Base-by-base conservation (phyloP, 2,329 filamentous ascomycete species). In the Curvularia hawaiiensis region DNA sequence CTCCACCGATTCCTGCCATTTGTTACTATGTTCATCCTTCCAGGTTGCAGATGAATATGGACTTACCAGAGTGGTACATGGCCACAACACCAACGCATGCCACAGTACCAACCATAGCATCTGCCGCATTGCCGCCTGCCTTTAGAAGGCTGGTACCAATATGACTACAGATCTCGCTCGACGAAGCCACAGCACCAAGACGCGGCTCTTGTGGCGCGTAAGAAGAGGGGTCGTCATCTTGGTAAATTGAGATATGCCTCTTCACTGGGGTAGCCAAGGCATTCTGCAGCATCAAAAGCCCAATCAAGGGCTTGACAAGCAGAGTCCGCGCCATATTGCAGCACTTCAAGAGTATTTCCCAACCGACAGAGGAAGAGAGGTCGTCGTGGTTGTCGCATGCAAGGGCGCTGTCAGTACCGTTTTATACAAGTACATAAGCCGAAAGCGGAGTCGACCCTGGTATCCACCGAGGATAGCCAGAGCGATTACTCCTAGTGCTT, bases 1-100 rank as follows among this genome's bases (percentile, higher is more conserved):
- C 94, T 7, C 94, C 94, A 20, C 91, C 93, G 58, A 97, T 89
- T 16, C 94, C 93, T 75, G 38, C 24, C 14, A n/a, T n/a, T 6
- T 52, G 24, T 68, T 30, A 65, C 50, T 26, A 45, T 24, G 22
- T 26, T 4, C 6, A 14, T 18, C 14, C 3, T 20, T 30, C 16
- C 7, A 39, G 38, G 38, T 2, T 9, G 10, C 1, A 28, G 11
- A 7, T 16, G 26, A 22, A 16, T 2, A 40, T 28, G 38, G n/a
- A 59, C 65, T 54, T 66, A 75, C 74, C 74, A 49, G 73, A 74
- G 54, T 78, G 76, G 59, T 81, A 81, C 79, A 82, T 82, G 54
- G 79, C 79, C 33, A 82, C 71, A 0, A 80, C 79, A 1, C 80
- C 81, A 7, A 82, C 75, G 58, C 81, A 83, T 41, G 80, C 73